phyloP scores from a whole-genome alignment of 768 basidiomycete species.

The Podaxis sp. region DNA sequence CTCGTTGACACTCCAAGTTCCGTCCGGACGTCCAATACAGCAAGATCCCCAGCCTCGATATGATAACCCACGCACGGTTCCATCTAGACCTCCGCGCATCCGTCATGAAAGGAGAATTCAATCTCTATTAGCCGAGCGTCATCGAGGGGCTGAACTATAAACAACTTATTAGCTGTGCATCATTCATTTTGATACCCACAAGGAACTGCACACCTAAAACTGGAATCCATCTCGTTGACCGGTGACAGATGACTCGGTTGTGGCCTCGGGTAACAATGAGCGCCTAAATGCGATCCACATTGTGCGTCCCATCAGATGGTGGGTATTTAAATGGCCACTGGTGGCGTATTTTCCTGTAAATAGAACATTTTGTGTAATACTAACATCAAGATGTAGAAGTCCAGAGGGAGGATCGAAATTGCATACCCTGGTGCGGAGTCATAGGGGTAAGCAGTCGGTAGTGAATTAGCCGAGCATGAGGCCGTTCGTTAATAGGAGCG shows the following conservation, averaged over 20 bases:
- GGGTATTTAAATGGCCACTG: background rate
- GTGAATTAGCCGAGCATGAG: background rate
- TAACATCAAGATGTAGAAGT: background rate
- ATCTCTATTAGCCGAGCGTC: background rate
- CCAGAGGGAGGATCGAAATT: background rate
- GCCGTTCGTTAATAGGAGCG: background rate
- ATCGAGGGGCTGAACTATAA: background rate
- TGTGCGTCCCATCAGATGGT: background rate
- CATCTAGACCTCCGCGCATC: background rate
- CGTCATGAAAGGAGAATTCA: constrained; percentile 2
- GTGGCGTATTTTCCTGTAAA: background rate
- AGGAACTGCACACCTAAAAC: background rate
- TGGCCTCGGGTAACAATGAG: background rate
- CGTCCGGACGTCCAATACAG: constrained; percentile 5
- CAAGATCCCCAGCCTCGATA: background rate
- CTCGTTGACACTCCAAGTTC: constrained; percentile 2
- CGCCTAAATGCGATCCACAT: background rate
- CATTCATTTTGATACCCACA: background rate
- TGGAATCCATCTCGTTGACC: background rate
- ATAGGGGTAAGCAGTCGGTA: background rate
- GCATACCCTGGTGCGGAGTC: background rate
- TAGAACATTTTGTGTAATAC: background rate
- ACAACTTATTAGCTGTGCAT: background rate
- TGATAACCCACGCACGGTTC: constrained; percentile 5
- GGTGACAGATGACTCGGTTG: background rate